A percentile compares a stretch with the other conserved stretches of the same genome.
phyloP scores from a whole-genome alignment of 2,329 filamentous ascomycete genomes.

The Ambrosiella cleistominuta region DNA sequence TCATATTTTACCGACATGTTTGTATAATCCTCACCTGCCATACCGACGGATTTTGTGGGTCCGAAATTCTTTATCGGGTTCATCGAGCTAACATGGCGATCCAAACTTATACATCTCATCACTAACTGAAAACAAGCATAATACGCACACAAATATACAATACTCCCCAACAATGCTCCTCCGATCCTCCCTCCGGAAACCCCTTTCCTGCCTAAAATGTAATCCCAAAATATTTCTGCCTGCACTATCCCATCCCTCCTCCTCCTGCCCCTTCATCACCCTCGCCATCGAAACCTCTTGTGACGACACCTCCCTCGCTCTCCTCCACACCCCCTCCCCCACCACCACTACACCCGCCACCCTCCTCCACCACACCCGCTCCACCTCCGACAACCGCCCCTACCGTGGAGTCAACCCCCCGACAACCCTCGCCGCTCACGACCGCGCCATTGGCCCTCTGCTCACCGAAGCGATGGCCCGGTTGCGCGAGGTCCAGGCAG shows the following conservation, averaged over 20 bases:
- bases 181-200: background rate
- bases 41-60: no score
- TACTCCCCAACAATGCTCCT: background rate
- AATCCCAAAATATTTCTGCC: background rate
- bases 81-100: no score
- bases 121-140: no score
- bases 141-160: no score
- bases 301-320: constrained; percentile 81
- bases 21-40: background rate
- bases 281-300: constrained; percentile 73
- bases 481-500: constrained; percentile 13
- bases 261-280: constrained; percentile 27
- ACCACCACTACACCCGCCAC: constrained; percentile 24
- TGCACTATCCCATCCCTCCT: background rate
- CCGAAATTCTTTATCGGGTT: no score
- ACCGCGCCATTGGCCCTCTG: constrained; percentile 48
- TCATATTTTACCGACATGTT: background rate
- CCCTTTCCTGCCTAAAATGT: background rate
- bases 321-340: constrained; percentile 33
- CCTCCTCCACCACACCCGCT: constrained; percentile 62
- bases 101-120: no score
- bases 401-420: constrained; percentile 69
- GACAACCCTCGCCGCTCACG: constrained; percentile 58
- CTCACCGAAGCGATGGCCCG: constrained; percentile 42
- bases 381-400: constrained; percentile 60